Evolutionary conservation across 169 alveolate species (phyloP).

Genomic region (Pseudocohnilembus persalinus): DNA sequence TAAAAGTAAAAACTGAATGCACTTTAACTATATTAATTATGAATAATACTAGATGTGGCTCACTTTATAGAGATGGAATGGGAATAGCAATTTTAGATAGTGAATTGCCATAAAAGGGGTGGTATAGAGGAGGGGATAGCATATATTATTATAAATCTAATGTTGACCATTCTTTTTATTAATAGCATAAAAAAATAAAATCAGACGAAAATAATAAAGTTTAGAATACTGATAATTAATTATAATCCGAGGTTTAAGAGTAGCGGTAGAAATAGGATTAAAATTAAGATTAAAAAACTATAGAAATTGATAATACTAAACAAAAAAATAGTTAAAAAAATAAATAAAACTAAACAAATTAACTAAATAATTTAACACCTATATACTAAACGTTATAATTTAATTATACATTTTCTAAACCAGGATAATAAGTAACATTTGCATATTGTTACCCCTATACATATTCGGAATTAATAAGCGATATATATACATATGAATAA

Average conservation of each 20-base stretch:
- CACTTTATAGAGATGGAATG: conserved; percentile 50
- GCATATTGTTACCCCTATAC: conserved; percentile 53
- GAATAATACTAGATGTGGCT: conserved; percentile 48
- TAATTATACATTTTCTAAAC: conserved; percentile 29
- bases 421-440: conserved; percentile 40
- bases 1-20: conserved; percentile 19
- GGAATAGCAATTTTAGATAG: conserved; percentile 27
- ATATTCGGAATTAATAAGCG: conserved; percentile 8
- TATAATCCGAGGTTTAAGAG: not conserved
- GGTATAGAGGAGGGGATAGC: conserved; percentile 37
- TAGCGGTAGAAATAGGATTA: conserved; percentile 30
- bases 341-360: too few species aligned
- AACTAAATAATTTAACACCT: too few species aligned
- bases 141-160: conserved; percentile 33
- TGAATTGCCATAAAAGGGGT: conserved; percentile 1
- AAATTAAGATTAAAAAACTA: conserved; percentile 43
- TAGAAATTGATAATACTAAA: conserved; percentile 22
- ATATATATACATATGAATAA: conserved; percentile 22
- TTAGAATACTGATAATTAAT: not conserved
- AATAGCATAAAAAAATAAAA: conserved; percentile 1
- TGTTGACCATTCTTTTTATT: conserved; percentile 45
- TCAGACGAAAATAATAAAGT: not conserved
- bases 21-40: conserved; percentile 36
- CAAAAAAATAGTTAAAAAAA: too few species aligned
- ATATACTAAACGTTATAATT: conserved; percentile 34